Evolutionary conservation across 495 filamentous ascomycete genomes (phyloP).

Genomic region (Penicillium argentinense): DNA sequence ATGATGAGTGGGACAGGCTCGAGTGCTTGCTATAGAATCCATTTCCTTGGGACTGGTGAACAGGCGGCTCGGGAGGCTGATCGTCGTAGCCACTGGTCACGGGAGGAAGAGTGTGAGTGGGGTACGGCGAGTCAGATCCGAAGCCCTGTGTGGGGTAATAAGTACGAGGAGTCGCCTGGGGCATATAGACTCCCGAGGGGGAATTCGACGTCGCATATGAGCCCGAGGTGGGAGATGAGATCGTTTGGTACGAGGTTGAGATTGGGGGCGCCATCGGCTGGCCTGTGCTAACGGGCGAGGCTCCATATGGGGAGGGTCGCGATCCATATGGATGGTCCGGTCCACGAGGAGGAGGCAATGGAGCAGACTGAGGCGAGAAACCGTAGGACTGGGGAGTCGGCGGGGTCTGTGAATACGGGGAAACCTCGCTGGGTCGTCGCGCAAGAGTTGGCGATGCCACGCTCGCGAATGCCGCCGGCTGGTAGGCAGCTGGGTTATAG

Average conservation of each 20-base stretch:
- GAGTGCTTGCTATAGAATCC: constrained; percentile 27
- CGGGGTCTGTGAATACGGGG: constrained; percentile 34
- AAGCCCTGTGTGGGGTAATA: constrained; percentile 28
- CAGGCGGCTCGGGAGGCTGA: constrained; percentile 49
- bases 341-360: constrained; percentile 47
- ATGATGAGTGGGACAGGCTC: constrained; percentile 36
- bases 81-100: constrained; percentile 32
- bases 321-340: constrained; percentile 49
- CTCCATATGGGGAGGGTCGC: constrained; percentile 31
- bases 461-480: constrained; percentile 29
- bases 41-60: constrained; percentile 37
- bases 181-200: constrained; percentile 18
- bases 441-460: constrained; percentile 30
- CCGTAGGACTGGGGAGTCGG: constrained; percentile 36
- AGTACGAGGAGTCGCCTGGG: constrained; percentile 21
- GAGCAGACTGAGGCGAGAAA: constrained; percentile 33
- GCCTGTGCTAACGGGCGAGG: constrained; percentile 12
- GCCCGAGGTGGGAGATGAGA: constrained; percentile 20
- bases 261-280: constrained; percentile 9
- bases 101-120: constrained; percentile 24
- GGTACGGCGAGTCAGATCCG: constrained; percentile 31
- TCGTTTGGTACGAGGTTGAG: constrained; percentile 22
- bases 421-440: constrained; percentile 32
- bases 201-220: constrained; percentile 28
- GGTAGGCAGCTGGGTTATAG: constrained; percentile 73